Conservation (phyloP, 371 early-diverging fungal genomes). For the Apophysomyces trapeziformis region DNA sequence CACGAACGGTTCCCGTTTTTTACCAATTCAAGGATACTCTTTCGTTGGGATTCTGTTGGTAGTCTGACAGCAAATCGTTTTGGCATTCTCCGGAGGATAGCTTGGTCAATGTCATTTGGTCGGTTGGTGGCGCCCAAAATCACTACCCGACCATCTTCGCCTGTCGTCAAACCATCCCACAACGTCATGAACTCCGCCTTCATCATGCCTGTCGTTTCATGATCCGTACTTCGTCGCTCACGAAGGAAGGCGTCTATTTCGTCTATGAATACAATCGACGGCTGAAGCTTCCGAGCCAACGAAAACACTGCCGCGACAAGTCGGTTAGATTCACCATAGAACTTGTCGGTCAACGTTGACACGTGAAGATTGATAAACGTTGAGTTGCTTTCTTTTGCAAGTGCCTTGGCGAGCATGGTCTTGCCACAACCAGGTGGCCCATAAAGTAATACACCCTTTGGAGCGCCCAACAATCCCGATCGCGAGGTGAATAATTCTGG, state of each 20-base stretch:
- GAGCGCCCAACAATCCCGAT: conserved; percentile 88
- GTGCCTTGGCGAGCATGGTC: conserved; percentile 97
- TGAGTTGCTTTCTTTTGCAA: conserved; percentile 95
- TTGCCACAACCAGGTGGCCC: conserved; percentile 98
- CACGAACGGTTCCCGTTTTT: conserved; percentile 4
- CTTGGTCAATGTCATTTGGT: conserved; percentile 96
- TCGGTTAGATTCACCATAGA: conserved; percentile 97
- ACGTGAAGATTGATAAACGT: conserved; percentile 96
- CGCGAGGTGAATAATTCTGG: conserved; percentile 89
- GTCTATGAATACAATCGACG: conserved; percentile 96
- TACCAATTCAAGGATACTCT: conserved; percentile 85
- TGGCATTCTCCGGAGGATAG: conserved; percentile 97
- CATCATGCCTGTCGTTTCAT: conserved; percentile 97
- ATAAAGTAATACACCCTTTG: conserved; percentile 93
- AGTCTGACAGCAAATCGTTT: conserved; percentile 90
- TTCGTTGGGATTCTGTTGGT: conserved; percentile 89
- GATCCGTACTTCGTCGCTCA: conserved; percentile 90
- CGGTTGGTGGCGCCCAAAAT: conserved; percentile 96
- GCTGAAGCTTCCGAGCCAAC: conserved; percentile 92
- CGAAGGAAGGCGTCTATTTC: conserved; percentile 97
- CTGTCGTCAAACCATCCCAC: conserved; percentile 96
- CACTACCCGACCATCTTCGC: conserved; percentile 77
- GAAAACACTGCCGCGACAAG: conserved; percentile 92
- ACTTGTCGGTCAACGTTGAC: conserved; percentile 96
- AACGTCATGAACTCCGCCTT: conserved; percentile 98